phyloP scores from a whole-genome alignment of 2,329 filamentous ascomycete species.

The Aspergillus brasiliensis region DNA sequence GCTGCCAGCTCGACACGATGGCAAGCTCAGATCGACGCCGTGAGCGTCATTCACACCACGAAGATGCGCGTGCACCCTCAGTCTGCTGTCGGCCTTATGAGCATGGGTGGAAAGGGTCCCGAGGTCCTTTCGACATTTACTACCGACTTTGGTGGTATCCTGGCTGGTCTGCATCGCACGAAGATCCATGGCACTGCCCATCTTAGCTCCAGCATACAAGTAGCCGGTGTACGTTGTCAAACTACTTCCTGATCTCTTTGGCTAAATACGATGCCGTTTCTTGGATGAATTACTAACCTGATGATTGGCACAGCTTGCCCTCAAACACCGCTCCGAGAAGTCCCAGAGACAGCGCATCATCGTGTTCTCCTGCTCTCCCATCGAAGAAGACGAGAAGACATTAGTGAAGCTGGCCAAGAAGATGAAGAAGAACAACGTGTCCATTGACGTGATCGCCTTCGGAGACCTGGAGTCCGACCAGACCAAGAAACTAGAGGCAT shows the following conservation, averaged over 20 bases:
- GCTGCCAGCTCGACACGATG: constrained; percentile 80
- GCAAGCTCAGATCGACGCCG: constrained; percentile 93
- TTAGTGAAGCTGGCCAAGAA: constrained; percentile 90
- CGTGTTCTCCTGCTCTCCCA: constrained; percentile 91
- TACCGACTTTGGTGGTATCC: constrained; percentile 91
- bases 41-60: constrained; percentile 91
- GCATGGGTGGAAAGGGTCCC: constrained; percentile 96
- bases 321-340: constrained; percentile 98
- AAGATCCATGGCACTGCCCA: constrained; percentile 90
- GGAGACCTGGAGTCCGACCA: constrained; percentile 90
- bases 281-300: constrained; percentile 11
- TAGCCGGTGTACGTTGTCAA: constrained; percentile 73
- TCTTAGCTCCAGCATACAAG: constrained; percentile 90
- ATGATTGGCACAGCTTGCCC: constrained; percentile 67
- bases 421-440: constrained; percentile 97
- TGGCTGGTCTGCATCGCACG: constrained; percentile 87
- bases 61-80: constrained; percentile 96
- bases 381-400: constrained; percentile 85
- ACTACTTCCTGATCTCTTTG: neutral
- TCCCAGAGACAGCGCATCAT: constrained; percentile 95
- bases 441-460: constrained; percentile 92
- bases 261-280: neutral
- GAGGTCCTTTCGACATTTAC: constrained; percentile 96
- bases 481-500: constrained; percentile 84
- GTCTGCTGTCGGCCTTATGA: constrained; percentile 96